Evolutionary conservation across 2,329 filamentous ascomycete species (phyloP).

Genomic region (Lasiodiplodia theobromae): DNA sequence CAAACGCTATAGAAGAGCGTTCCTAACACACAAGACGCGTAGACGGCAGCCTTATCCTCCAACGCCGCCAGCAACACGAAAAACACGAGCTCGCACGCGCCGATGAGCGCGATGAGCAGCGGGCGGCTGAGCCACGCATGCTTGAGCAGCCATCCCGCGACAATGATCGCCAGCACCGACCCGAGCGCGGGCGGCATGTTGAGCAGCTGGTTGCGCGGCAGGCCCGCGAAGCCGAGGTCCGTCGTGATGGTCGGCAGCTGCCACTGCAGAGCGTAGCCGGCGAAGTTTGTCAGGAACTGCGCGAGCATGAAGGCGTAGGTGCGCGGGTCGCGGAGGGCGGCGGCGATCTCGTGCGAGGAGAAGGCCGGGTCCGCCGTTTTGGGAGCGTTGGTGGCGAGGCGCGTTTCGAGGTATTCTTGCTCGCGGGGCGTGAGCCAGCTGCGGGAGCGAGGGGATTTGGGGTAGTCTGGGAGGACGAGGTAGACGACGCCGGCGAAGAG

Average conservation of each 20-base stretch:
- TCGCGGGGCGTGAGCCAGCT: constrained; percentile 50
- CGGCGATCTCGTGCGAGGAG: constrained; percentile 45
- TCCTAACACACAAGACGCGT: constrained; percentile 54
- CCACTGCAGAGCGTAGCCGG: constrained; percentile 52
- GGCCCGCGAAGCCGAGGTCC: constrained; percentile 50
- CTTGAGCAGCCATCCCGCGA: constrained; percentile 51
- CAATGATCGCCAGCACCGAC: constrained; percentile 49
- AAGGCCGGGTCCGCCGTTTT: constrained; percentile 48
- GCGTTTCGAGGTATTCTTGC: constrained; percentile 50
- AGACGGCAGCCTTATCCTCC: constrained; percentile 48
- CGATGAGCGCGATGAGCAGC: constrained; percentile 51
- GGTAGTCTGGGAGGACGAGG: constrained; percentile 54
- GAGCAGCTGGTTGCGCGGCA: constrained; percentile 55
- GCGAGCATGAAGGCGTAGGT: constrained; percentile 49
- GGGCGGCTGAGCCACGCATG: constrained; percentile 51
- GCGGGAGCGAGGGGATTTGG: constrained; percentile 48
- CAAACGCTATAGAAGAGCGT: constrained; percentile 53
- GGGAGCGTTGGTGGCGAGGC: constrained; percentile 50
- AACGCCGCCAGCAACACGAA: constrained; percentile 55
- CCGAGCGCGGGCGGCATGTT: constrained; percentile 56
- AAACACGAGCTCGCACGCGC: constrained; percentile 51
- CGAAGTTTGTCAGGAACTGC: constrained; percentile 51
- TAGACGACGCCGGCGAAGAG: constrained; percentile 50
- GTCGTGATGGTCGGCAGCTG: constrained; percentile 53
- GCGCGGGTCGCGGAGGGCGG: constrained; percentile 43